These are phyloP conservation scores for Brasenia schreberi DNA, from an alignment of 164 flowering plant species.

Conservation along the genomic window DNA sequence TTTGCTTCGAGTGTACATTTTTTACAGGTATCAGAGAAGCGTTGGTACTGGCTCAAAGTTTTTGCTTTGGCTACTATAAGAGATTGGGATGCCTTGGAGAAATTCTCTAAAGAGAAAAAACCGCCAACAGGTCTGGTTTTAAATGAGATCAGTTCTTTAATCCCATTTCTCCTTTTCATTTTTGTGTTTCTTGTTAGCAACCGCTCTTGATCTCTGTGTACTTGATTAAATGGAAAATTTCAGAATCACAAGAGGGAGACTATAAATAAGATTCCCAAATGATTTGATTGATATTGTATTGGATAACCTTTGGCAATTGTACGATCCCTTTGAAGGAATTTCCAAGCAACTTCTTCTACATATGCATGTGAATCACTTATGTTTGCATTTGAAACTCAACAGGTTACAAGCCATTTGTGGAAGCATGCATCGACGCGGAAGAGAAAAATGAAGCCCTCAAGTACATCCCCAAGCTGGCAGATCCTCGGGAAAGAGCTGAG, in stretches of 20 bases:
- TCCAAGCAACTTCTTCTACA: too few species aligned
- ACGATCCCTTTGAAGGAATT: too few species aligned
- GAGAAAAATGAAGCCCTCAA: constrained; percentile 88
- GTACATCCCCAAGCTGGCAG: constrained; percentile 83
- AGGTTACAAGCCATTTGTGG: constrained; percentile 96
- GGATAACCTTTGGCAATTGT: too few species aligned
- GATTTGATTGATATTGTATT: too few species aligned
- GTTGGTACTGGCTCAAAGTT: constrained; percentile 99
- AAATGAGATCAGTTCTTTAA: not conserved
- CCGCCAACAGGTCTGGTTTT: constrained; percentile 71
- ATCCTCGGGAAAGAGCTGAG: constrained; percentile 89
- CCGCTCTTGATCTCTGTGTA: too few species aligned
- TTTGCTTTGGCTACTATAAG: constrained; percentile 87
- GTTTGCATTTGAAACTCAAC: not conserved
- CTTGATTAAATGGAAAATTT: too few species aligned
- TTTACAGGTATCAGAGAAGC: constrained; percentile 79
- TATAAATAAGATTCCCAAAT: too few species aligned
- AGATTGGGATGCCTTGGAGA: constrained; percentile 97
- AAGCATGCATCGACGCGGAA: constrained; percentile 87
- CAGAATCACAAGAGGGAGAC: too few species aligned
- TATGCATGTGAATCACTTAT: not conserved
- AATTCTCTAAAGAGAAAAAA: constrained; percentile 88
- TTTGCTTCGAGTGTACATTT: not conserved
- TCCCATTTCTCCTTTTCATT: not conserved
- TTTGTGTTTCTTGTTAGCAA: not conserved